Base-by-base conservation (phyloP, 1,284 basidiomycete genomes). In the Pseudozyma hubeiensis region DNA sequence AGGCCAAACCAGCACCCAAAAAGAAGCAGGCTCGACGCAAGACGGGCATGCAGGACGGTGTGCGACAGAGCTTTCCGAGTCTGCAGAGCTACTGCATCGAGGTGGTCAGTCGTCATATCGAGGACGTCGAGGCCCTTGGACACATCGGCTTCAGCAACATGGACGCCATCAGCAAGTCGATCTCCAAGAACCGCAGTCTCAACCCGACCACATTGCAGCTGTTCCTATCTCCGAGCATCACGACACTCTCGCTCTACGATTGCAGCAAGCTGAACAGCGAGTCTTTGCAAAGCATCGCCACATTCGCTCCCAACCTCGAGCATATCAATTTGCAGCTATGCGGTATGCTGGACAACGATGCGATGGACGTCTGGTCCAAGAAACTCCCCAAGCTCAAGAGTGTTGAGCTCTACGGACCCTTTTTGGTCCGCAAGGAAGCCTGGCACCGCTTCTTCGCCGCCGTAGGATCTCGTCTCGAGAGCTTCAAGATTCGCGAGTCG, bases 41-140 rank as follows among this genome's bases (percentile, higher is more conserved):
- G 61, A 37, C 34, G 13, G 24, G 24, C 24, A 40, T 66, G 49
- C 56, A 65, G 33, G 70, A 70, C 33, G 71, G 63, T 4, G 11
- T 60, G 39, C 62, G 63, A 13, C 53, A 60, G 43, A 84, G 85
- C 3, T 88, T 92, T 33, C 90, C 90, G 0, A 88, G 88, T 6
- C 87, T 96, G 17, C 91, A 91, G 11, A 88, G 90, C 5, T 77
- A 93, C 17, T 96, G 93, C 79, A 93, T 96, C 48, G 86, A 95
- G 91, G 86, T 97, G 33, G 90, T 98, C 63, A 91, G 91, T 31
- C 88, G 89, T 50, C 89, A 93, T 81, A 97, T 98, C 60, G 89
- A 95, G 64, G 91, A 95, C 69, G 91, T 97, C 14, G 94, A 97
- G 69, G 91, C 92, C 0, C 87, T 98, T 6, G 94, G 94, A 0